Evolutionary conservation across 164 flowering plant genomes (phyloP), one percentile per base, ranked within the genome.

Genomic region (grape (Vitis vinifera)): DNA sequence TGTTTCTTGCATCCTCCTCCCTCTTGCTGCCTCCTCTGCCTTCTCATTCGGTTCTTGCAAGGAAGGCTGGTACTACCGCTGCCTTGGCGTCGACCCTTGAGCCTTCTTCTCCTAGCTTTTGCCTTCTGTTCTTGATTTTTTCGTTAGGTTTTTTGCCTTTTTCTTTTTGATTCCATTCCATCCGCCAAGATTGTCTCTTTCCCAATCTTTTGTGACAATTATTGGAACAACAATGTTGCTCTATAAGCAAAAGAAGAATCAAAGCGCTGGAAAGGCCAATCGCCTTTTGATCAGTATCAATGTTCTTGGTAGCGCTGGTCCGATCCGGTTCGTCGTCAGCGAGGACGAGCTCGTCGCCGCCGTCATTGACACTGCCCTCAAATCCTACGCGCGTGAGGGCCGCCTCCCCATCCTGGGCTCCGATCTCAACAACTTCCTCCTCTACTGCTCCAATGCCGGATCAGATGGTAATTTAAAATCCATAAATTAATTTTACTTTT

Each of bases 1-100:
- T 63, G 59, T 19, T 59, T 17, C 23, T 63, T 71, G 71, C 47
- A 68, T 66, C 73, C 71, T 65, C 31, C 77, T 79, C 17, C 68
- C 80, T 16, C 53, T 74, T 31, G 70, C 71, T 30, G 75, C 59
- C 3, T 75, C 85, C 58, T 69, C 70, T n/a, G 69, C 68, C 67
- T 80, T 81, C 76, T 67, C 80, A 55, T 88, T 80, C 78, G 90
- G 81, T 2, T 85, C 88, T 56, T 81, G 88, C 90, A 82, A 80
- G 53, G 80, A 87, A 70, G 90, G 93, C 86, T 91, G 94, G 98
- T 91, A 88, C 91, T 86, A 80, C 79, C 94, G 97, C 94, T 93
- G 98, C 97, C 72, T 85, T 76, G 94, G 98, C 69, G 62, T 91
- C 68, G 98, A 92, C 83, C 97, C 97, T 2, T 92, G 76, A 88